Evolutionary conservation across 768 basidiomycete genomes (phyloP), one percentile per base, ranked within the genome.

Genomic region (Mycena galopus): DNA sequence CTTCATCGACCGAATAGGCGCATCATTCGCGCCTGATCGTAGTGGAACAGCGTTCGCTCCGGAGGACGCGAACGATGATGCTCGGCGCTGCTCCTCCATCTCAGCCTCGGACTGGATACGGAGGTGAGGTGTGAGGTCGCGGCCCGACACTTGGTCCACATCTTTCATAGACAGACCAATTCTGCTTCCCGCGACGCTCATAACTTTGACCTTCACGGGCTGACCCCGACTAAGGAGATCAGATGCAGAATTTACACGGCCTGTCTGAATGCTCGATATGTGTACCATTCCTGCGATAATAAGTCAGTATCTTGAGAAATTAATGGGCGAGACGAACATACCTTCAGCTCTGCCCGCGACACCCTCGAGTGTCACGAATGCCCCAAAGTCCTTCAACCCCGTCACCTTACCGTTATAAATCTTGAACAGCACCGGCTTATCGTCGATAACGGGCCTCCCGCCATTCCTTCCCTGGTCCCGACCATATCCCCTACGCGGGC

Each of bases 111-210:
- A 95, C 81, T 94, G 95, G 84, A 98, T 95, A 59, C 94, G 93
- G 12, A 99, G 88, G 80, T 99, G 96, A 4, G 98, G 98, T 0
- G 96, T 95, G 67, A 99, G 89, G 79, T 99, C 98, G 27, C 91
- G 91, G 8, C 97, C 98, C 0, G 92, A 92, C 19, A 80, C 82
- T 80, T 99, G 98, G 80, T 99, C 98, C 35, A 96, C 98, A 79
- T 99, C 98, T 79, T 97, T 97, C 94, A 99, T 98, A 27, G 97
- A 99, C 27, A 99, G 87, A 10, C 94, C 90, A 64, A 96, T 82
- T 65, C 95, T 90, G 72, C 67, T 90, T 6, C 94, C 95, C 2
- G 96, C 94, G 25, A 96, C 88, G 71, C 95, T 96, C 92, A 98
- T 94, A 73, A 98, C 96, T 81, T 99, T 99, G 79, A 99, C 95